These are phyloP conservation scores for Penicillium italicum DNA, from an alignment of 2,329 filamentous ascomycete species.

Conservation along the genomic window DNA sequence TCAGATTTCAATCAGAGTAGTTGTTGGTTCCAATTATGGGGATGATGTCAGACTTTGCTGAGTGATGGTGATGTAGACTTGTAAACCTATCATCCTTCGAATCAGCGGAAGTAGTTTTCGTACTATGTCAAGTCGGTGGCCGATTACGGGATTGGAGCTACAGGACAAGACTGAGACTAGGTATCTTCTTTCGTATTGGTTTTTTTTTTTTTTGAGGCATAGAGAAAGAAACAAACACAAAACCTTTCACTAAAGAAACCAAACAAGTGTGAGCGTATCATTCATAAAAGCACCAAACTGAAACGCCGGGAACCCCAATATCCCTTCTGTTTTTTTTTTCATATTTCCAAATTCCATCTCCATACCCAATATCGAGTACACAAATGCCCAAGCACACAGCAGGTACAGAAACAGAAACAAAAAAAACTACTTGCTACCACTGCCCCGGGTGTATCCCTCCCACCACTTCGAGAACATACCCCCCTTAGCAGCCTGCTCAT, in stretches of 20 bases:
- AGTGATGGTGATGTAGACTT: too few relatives aligned
- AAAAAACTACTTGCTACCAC: background rate
- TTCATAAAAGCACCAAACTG: background rate
- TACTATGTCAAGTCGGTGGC: background rate
- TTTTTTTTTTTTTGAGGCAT: too few relatives aligned
- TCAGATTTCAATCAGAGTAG: background rate
- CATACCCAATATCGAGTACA: background rate
- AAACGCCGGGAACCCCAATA: background rate
- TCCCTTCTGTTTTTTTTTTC: background rate
- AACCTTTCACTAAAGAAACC: too few relatives aligned
- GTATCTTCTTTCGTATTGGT: background rate
- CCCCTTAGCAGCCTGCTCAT: conserved; percentile 41
- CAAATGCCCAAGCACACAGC: background rate
- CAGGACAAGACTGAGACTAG: background rate
- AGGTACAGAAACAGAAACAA: too few relatives aligned
- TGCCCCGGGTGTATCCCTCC: conserved; percentile 39
- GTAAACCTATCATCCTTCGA: too few relatives aligned
- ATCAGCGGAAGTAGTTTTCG: too few relatives aligned
- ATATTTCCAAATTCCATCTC: background rate
- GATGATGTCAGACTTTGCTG: background rate
- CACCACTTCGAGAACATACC: conserved; percentile 42
- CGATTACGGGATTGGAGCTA: background rate
- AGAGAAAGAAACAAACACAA: too few relatives aligned
- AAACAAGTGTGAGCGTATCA: too few relatives aligned
- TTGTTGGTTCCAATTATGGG: background rate